Conservation (phyloP, 169 alveolate genomes). For the Cryptosporidium baileyi region DNA sequence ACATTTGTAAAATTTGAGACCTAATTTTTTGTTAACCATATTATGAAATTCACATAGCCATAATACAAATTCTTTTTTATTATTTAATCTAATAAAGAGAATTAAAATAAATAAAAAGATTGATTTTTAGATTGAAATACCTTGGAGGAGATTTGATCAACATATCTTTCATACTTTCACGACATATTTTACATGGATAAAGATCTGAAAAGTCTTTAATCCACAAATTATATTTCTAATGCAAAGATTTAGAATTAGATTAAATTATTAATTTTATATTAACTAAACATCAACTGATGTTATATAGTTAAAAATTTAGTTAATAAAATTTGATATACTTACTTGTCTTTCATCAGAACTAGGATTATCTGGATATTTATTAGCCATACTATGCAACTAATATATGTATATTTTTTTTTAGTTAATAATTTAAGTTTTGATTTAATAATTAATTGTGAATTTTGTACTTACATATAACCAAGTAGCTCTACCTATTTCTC, state of each 20-base stretch:
- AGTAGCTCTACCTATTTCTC: slow-evolving; percentile 62
- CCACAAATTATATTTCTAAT: slow-evolving; percentile 33
- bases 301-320: not conserved
- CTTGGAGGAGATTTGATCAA: slow-evolving; percentile 15
- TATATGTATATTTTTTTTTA: not conserved
- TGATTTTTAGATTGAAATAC: not conserved
- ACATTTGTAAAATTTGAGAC: slow-evolving; percentile 5
- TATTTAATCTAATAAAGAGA: not conserved
- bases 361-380: slow-evolving; percentile 57
- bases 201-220: slow-evolving; percentile 1
- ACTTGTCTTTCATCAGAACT: not conserved
- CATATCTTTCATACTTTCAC: slow-evolving; percentile 10
- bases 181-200: slow-evolving; percentile 50
- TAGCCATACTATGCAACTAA: slow-evolving; percentile 63
- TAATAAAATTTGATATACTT: not conserved
- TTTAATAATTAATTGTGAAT: not conserved
- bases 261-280: not conserved
- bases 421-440: not conserved
- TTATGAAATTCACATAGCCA: slow-evolving; percentile 66
- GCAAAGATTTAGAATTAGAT: not conserved
- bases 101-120: not conserved
- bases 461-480: slow-evolving; percentile 52
- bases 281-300: not conserved
- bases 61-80: slow-evolving; percentile 32
- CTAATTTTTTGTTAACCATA: slow-evolving; percentile 8